Evolutionary conservation across 345 rosid genomes (phyloP).

Genomic region (Populus simonii): DNA sequence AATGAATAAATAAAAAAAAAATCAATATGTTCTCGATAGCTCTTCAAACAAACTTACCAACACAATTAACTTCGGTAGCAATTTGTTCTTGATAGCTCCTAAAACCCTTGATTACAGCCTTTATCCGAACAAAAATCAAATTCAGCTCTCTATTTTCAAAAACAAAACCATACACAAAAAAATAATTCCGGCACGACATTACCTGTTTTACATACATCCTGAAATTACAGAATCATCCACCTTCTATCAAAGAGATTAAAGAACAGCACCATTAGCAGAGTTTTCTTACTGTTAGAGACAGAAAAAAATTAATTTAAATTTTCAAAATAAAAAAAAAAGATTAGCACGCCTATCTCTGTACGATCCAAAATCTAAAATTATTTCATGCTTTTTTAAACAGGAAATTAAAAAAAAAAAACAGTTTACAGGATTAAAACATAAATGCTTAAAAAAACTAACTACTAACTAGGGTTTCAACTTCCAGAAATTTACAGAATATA

Average conservation of each 20-base stretch:
- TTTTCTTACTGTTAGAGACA: background rate
- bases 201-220: constrained; percentile 73
- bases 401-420: too few species aligned
- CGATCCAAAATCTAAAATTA: too few species aligned
- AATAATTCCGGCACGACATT: too few species aligned
- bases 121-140: too few species aligned
- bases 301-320: too few species aligned
- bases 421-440: background rate
- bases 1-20: too few species aligned
- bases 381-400: background rate
- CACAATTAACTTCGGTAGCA: constrained; percentile 53
- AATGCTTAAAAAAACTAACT: background rate
- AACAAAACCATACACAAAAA: too few species aligned
- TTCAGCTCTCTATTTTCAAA: too few species aligned
- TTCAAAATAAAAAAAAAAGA: too few species aligned
- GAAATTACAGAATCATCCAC: constrained; percentile 25
- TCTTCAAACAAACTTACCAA: too few species aligned
- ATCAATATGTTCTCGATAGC: too few species aligned
- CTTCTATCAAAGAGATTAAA: constrained; percentile 13
- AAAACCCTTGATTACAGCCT: constrained; percentile 66
- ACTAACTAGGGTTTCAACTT: background rate
- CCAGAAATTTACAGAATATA: background rate
- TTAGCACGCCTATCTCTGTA: too few species aligned
- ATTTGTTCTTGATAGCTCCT: constrained; percentile 94
- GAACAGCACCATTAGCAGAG: background rate